Evolutionary conservation across 257 asterid genomes (phyloP), one percentile per base, ranked within the genome.

Genomic region (Striga asiatica): DNA sequence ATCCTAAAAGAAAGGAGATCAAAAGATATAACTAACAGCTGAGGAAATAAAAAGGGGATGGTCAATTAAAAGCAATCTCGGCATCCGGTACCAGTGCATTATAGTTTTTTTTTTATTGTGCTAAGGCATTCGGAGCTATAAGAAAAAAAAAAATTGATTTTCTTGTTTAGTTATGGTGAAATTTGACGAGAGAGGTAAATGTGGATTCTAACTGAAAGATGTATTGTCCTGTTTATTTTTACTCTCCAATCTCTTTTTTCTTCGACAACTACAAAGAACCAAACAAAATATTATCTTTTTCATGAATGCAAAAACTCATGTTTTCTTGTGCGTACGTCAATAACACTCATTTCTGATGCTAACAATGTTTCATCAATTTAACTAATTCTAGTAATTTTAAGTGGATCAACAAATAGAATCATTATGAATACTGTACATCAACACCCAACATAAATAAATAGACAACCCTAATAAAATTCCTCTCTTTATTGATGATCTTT

Each of bases 71-170:
- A 13, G 39, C 46, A 60, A 18, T 18, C 53, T 13, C 23, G 54
- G 53, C 22, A n/a, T n/a, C n/a, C n/a, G n/a, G n/a, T n/a, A 35
- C 45, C 59, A 56, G 32, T 43, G 51, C n/a, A 45, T 52, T 35
- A 12, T 47, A 42, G n/a, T n/a, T n/a, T n/a, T 8, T 42, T 61
- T n/a, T 45, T 31, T 24, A 52, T 31, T 17, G 35, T 13, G 37
- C 47, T 14, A 3, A 5, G 34, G 37, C 21, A 16, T n/a, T 20
- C 18, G 21, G 21, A 17, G 47, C 12, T 12, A 22, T 20, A 53
- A 16, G 17, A n/a, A n/a, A 16, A 64, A 22, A 20, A 43, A 29
- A 23, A 21, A 29, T 22, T 47, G 20, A 49, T 23, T 46, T 35
- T 50, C 42, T 45, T 11, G 23, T 53, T 54, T 21, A n/a, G 16